Base-by-base conservation (phyloP, 148 eudicot species). In the Talinum fruticosum region DNA sequence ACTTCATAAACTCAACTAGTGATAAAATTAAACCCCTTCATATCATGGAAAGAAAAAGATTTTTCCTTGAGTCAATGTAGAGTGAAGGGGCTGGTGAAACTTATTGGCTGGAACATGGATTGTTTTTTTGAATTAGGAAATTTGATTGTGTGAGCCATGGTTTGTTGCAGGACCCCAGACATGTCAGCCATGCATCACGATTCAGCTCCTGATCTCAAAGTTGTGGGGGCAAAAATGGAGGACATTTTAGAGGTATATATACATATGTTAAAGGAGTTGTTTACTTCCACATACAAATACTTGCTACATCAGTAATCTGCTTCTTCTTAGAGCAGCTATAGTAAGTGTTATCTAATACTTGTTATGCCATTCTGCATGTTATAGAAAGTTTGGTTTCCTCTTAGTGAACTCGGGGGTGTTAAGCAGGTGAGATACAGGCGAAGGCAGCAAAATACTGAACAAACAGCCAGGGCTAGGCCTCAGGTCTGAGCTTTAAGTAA, bases 181-280 rank as follows among this genome's bases (percentile, higher is more conserved):
- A 88, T 91, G 92, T 91, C 98, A 65, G 96, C 94, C 38, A 93
- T 93, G 96, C 98, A 91, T 86, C 91, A 91, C 49, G 96, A 91
- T 77, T 76, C 89, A 69, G 90, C 98, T 41, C 73, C 89, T 2
- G 96, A 91, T 79, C 93, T 93, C 78, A 85, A 51, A 59, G 85
- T 88, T 41, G 87, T 93, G 15, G 93, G 88, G 28, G 75, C 67
- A 47, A 90, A 84, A 82, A 84, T 91, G 79, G 86, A 85, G 85
- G 88, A 88, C 47, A 66, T 90, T 62, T 81, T 91, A 23, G 91
- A 88, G 92, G 98, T 93, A 83, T 54, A 36, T 37, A 23, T 65
- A n/a, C n/a, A n/a, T n/a, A n/a, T n/a, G n/a, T n/a, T n/a, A n/a
- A n/a, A n/a, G n/a, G n/a, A n/a, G n/a, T n/a, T n/a, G n/a, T n/a